phyloP scores from a whole-genome alignment of 805 yeast genomes.

The Zygotorulaspora sp. region DNA sequence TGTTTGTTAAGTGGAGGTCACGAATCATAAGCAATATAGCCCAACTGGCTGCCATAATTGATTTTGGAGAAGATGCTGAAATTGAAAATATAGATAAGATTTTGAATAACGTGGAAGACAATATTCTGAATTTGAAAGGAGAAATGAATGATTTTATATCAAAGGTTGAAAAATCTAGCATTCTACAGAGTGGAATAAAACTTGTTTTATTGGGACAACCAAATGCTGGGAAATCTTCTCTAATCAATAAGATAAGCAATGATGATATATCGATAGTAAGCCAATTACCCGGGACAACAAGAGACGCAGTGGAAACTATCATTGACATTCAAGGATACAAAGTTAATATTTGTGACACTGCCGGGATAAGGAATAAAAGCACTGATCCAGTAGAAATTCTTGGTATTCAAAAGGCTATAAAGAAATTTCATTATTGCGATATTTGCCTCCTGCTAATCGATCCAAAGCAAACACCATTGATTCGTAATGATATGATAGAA shows the following conservation, averaged over 20 bases:
- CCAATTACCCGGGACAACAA: slow-evolving; percentile 86
- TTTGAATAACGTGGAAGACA: slow-evolving; percentile 45
- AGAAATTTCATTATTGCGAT: slow-evolving; percentile 57
- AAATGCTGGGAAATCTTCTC: slow-evolving; percentile 91
- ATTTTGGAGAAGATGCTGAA: slow-evolving; percentile 92
- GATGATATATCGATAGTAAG: slow-evolving; percentile 89
- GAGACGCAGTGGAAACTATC: slow-evolving; percentile 81
- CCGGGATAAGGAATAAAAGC: slow-evolving; percentile 65
- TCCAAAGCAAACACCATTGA: slow-evolving; percentile 20
- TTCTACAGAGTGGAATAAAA: slow-evolving; percentile 68
- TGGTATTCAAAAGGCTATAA: slow-evolving; percentile 76
- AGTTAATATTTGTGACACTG: slow-evolving; percentile 84
- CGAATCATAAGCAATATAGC: slow-evolving; percentile 64
- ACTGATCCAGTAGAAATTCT: slow-evolving; percentile 63
- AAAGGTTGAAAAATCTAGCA: slow-evolving; percentile 53
- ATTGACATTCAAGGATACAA: slow-evolving; percentile 81
- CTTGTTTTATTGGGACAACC: slow-evolving; percentile 83
- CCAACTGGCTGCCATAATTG: slow-evolving; percentile 78
- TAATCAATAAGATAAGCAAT: slow-evolving; percentile 69
- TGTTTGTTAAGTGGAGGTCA: slow-evolving; percentile 64
- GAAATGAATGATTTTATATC: slow-evolving; percentile 43
- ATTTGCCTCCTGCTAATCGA: slow-evolving; percentile 58
- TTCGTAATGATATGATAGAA: slow-evolving; percentile 37
- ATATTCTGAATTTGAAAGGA: slow-evolving; percentile 39
- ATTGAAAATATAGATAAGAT: slow-evolving; percentile 58